A percentile compares a stretch with the other conserved stretches of the same genome.
Conservation (phyloP, 2,329 filamentous ascomycete genomes). For the Cytospora leucostoma region DNA sequence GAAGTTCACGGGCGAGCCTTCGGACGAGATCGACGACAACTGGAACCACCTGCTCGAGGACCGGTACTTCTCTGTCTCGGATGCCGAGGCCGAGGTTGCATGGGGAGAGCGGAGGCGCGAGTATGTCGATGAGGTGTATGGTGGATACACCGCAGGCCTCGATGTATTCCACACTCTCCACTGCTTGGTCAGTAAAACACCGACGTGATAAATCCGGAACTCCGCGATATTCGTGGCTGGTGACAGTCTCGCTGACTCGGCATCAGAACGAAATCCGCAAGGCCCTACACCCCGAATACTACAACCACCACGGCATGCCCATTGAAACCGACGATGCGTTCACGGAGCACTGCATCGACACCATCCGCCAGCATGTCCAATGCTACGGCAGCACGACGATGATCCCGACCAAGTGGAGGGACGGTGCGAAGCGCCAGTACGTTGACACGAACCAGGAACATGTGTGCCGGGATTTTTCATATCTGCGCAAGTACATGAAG, state of each 20-base stretch:
- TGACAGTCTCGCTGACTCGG: neutral
- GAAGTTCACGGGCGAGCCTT: slow-evolving; percentile 13
- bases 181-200: slow-evolving; percentile 24
- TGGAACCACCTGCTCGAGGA: slow-evolving; percentile 25
- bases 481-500: slow-evolving; percentile 20
- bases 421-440: slow-evolving; percentile 29
- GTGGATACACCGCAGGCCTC: slow-evolving; percentile 27
- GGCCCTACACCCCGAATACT: slow-evolving; percentile 27
- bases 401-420: slow-evolving; percentile 29
- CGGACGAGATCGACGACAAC: slow-evolving; percentile 24
- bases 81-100: slow-evolving; percentile 21
- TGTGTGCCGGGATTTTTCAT: slow-evolving; percentile 30
- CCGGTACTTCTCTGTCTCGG: slow-evolving; percentile 25
- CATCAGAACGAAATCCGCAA: slow-evolving; percentile 30
- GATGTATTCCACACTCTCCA: slow-evolving; percentile 32
- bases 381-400: slow-evolving; percentile 31
- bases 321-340: slow-evolving; percentile 20
- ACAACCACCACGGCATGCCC: slow-evolving; percentile 21
- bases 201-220: neutral
- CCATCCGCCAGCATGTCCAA: slow-evolving; percentile 31
- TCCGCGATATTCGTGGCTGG: neutral
- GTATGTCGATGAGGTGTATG: slow-evolving; percentile 22
- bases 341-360: slow-evolving; percentile 31
- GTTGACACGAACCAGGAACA: slow-evolving; percentile 32
- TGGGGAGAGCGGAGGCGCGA: slow-evolving; percentile 23